phyloP scores from a whole-genome alignment of 2,329 filamentous ascomycete genomes.

The Xylariaceae sp. region DNA sequence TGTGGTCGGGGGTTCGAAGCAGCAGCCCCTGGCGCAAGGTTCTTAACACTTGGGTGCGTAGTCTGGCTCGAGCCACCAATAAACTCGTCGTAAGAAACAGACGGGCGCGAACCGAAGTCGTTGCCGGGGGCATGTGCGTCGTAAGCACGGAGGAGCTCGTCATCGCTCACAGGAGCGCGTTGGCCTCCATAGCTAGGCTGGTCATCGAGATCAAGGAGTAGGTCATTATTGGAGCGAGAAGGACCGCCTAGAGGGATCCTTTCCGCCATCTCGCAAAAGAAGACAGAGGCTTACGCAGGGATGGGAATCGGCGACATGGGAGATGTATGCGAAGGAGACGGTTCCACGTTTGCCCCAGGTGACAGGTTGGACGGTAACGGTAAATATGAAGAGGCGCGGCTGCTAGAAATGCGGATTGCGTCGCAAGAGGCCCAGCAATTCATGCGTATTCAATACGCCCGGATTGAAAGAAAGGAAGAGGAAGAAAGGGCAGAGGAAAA shows the following conservation, averaged over 20 bases:
- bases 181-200: conserved; percentile 70
- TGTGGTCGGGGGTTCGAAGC: conserved; percentile 35
- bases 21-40: conserved; percentile 31
- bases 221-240: conserved; percentile 46
- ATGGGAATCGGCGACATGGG: conserved; percentile 31
- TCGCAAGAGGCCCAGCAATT: conserved; percentile 12
- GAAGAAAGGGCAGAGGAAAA: conserved; percentile 2
- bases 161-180: conserved; percentile 72
- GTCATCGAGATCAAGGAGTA: conserved; percentile 69
- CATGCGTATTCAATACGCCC: conserved; percentile 6
- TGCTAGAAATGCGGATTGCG: conserved; percentile 4
- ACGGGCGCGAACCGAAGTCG: conserved; percentile 64
- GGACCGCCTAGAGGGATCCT: conserved; percentile 49
- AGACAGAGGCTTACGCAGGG: conserved; percentile 29
- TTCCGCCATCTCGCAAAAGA: conserved; percentile 55
- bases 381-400: conserved; percentile 6
- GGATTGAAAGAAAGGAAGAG: conserved; percentile 7
- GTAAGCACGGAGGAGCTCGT: conserved; percentile 71
- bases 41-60: conserved; percentile 43
- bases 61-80: conserved; percentile 60
- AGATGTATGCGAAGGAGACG: conserved; percentile 11
- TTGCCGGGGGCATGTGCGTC: conserved; percentile 54
- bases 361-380: conserved; percentile 4
- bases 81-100: conserved; percentile 92
- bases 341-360: conserved; percentile 1